Base-by-base conservation (phyloP, 2,329 filamentous ascomycete species). In the Penicillium hesseltinei region DNA sequence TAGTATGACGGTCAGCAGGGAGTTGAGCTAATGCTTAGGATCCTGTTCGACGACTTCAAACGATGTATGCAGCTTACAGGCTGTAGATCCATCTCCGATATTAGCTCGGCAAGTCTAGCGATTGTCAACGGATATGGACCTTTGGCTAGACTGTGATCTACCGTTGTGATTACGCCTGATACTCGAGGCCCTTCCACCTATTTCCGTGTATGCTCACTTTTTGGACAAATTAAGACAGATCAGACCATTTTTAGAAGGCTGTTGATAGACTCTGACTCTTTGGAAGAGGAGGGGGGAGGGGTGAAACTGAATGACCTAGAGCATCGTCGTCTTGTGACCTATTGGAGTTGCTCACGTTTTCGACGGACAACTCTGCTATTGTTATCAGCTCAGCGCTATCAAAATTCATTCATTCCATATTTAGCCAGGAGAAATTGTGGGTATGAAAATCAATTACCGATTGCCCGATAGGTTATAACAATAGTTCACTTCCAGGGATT, bases 41-140 rank as follows among this genome's bases (percentile, higher is more conserved):
- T 73, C 13, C 57, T 75, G 3, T 62, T 68, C n/a, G 56, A 66
- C 6, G 72, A 74, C 45, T 71, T 75, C 55, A 67, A 65, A 45
- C 58, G 66, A 35, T 69, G 66, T 40, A 70, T 70, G 68, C 67
- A 70, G 51, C 54, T 71, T 55, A 63, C 68, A 0, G 68, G 69
- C 0, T 71, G 67, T 51, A 61, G 62, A 10, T 65, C 62, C 4
- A 36, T 69, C 6, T 63, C 67, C 8, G 67, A 69, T n/a, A 69
- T 71, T 13, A 60, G 58, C 21, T 44, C 58, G 2, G 60, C 63
- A 2, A 62, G 59, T 11, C 36, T 70, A 15, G 67, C 58, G 4
- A 53, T 69, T 39, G 47, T 66, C 10, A 52, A 62, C 9, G 31
- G 61, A 27, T 60, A 69, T 58, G 53, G 49, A 5, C 35, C 35